Evolutionary conservation across 805 yeast species (phyloP).

Genomic region (Ogataea degrootiae): DNA sequence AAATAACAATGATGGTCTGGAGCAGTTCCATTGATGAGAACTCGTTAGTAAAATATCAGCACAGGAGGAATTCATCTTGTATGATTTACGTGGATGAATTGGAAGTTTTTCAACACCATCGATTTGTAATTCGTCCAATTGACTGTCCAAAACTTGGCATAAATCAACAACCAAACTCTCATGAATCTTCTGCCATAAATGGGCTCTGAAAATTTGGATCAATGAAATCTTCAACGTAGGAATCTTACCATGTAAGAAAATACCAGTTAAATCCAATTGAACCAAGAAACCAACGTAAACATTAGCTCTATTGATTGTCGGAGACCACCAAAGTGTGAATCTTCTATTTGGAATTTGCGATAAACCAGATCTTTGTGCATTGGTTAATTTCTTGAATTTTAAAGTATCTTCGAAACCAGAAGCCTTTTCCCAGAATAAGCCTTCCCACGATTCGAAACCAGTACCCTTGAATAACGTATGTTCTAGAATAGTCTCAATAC

Average conservation of each 20-base stretch:
- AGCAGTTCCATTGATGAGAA: slow-evolving; percentile 75
- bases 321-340: slow-evolving; percentile 99
- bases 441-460: slow-evolving; percentile 98
- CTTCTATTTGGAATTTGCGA: slow-evolving; percentile 97
- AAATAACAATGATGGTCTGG: slow-evolving; percentile 73
- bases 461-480: slow-evolving; percentile 95
- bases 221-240: slow-evolving; percentile 94
- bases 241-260: slow-evolving; percentile 94
- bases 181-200: slow-evolving; percentile 98
- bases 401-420: slow-evolving; percentile 95
- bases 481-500: slow-evolving; percentile 91
- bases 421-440: slow-evolving; percentile 96
- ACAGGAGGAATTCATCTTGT: slow-evolving; percentile 92
- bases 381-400: slow-evolving; percentile 90
- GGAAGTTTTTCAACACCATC: slow-evolving; percentile 86
- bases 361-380: slow-evolving; percentile 95
- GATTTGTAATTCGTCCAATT: slow-evolving; percentile 75
- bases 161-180: slow-evolving; percentile 91
- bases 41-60: slow-evolving; percentile 84
- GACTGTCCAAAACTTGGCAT: slow-evolving; percentile 87
- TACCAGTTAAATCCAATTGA: slow-evolving; percentile 93
- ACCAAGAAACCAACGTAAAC: slow-evolving; percentile 97
- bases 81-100: slow-evolving; percentile 95
- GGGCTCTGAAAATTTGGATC: slow-evolving; percentile 95
- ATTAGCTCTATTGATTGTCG: slow-evolving; percentile 95